phyloP scores from a whole-genome alignment of 441 rosid species.

The Gossypium lobatum region DNA sequence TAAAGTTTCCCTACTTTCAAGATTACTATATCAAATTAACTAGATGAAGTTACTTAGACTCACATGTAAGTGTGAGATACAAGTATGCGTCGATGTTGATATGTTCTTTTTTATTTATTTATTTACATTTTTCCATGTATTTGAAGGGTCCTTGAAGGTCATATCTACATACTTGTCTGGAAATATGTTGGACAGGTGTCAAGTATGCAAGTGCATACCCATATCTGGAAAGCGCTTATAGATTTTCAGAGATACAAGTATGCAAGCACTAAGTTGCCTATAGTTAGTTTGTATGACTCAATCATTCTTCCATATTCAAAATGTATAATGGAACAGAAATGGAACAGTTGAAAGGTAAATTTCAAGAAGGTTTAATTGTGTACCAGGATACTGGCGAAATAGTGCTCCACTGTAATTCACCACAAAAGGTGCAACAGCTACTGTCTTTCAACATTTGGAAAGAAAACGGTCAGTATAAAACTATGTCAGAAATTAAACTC shows the following conservation, averaged over 20 bases:
- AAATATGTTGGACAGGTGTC: too few relatives aligned
- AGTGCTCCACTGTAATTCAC: conserved; percentile 87
- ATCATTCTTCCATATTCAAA: background rate
- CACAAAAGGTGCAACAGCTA: conserved; percentile 79
- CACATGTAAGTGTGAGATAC: too few relatives aligned
- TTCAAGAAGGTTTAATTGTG: conserved; percentile 8
- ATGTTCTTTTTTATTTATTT: too few relatives aligned
- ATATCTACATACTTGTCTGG: too few relatives aligned
- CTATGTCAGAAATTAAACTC: conserved; percentile 14
- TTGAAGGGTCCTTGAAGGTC: too few relatives aligned
- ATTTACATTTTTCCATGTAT: too few relatives aligned
- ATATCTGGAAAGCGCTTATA: background rate
- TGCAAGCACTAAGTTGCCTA: background rate
- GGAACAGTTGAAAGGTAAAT: background rate
- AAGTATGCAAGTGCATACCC: too few relatives aligned
- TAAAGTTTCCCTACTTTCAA: background rate
- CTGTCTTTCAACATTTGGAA: conserved; percentile 51
- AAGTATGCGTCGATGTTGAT: too few relatives aligned
- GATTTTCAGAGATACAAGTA: background rate
- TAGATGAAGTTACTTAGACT: background rate
- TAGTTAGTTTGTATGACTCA: background rate
- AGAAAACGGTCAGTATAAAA: conserved; percentile 25
- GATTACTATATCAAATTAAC: background rate
- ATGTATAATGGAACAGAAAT: conserved; percentile 1
- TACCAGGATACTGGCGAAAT: conserved; percentile 91